Conservation (phyloP, 306 rosid species). For the Rubus parviflorus region DNA sequence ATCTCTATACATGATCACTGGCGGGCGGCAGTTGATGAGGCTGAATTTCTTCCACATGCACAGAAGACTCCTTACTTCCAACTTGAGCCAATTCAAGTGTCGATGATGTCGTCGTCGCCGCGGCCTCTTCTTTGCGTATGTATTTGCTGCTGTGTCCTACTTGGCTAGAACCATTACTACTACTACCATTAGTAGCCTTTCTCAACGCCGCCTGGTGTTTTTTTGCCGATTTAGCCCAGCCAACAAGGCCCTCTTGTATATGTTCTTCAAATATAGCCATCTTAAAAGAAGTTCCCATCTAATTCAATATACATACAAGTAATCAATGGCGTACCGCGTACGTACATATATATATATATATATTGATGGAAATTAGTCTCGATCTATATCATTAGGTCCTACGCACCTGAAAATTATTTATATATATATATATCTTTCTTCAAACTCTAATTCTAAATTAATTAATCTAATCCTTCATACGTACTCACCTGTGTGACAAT, state of each 20-base stretch:
- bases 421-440: not conserved
- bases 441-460: not conserved
- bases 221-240: slow-evolving; percentile 32
- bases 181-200: not conserved
- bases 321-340: not conserved
- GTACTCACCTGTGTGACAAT: slow-evolving; percentile 35
- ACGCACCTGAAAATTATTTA: not conserved
- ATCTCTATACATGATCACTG: not conserved
- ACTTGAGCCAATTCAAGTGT: slow-evolving; percentile 5
- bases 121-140: not conserved
- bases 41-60: not conserved
- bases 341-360: too few species aligned
- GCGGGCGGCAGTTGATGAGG: not conserved
- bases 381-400: not conserved
- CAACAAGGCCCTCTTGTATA: slow-evolving; percentile 31
- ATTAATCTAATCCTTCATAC: not conserved
- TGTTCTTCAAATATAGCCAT: slow-evolving; percentile 32
- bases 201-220: slow-evolving; percentile 17
- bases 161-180: slow-evolving; percentile 21
- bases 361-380: too few species aligned
- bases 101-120: not conserved
- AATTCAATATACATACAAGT: not conserved
- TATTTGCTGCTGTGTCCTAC: slow-evolving; percentile 9
- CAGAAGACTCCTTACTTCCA: not conserved
- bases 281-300: slow-evolving; percentile 43